These are phyloP conservation scores for Tuber melanosporum DNA, from an alignment of 495 filamentous ascomycete genomes.

Conservation along the genomic window DNA sequence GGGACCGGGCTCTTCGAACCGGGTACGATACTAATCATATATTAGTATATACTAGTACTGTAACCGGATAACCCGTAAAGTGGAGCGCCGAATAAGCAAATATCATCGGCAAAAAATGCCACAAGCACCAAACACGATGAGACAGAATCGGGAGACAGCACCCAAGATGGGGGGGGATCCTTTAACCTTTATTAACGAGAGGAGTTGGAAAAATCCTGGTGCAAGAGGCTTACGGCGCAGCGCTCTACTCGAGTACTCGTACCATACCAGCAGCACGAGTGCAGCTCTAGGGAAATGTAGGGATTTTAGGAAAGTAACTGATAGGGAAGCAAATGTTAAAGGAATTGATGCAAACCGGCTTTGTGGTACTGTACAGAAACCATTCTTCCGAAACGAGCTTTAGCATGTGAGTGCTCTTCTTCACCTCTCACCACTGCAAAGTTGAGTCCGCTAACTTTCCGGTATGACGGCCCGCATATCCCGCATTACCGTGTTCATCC, in stretches of 20 bases:
- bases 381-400: background rate
- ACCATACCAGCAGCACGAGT: background rate
- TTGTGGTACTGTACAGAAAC: background rate
- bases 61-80: background rate
- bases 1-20: background rate
- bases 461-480: background rate
- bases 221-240: background rate
- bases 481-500: background rate
- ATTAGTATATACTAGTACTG: too few species aligned
- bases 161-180: background rate
- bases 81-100: background rate
- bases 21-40: conserved; percentile 1
- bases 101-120: background rate
- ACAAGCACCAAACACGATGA: background rate
- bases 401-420: background rate
- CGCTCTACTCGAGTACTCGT: too few species aligned
- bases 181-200: background rate
- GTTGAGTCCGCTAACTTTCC: background rate
- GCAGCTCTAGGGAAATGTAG: background rate
- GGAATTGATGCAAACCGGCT: background rate
- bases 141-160: background rate
- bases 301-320: background rate
- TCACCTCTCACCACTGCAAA: background rate
- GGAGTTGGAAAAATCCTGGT: background rate
- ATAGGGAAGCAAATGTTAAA: background rate